These are phyloP conservation scores for Aspergillus coremiiformis DNA, from an alignment of 495 filamentous ascomycete genomes.

Conservation along the genomic window DNA sequence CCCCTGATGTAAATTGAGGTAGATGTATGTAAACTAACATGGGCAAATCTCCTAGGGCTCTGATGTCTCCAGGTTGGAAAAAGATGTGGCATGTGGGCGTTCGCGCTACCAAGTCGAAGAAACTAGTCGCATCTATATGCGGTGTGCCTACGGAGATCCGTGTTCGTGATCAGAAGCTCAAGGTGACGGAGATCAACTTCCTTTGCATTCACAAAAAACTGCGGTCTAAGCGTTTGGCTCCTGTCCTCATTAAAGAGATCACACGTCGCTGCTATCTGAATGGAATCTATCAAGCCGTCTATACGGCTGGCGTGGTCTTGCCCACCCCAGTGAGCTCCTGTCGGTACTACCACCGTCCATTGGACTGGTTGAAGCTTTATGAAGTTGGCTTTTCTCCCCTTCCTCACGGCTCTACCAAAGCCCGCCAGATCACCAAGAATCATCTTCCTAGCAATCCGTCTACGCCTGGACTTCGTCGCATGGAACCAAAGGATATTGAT, in stretches of 20 bases:
- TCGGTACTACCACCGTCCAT: slow-evolving; percentile 84
- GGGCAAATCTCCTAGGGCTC: slow-evolving; percentile 51
- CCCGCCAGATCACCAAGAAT: slow-evolving; percentile 72
- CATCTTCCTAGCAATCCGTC: slow-evolving; percentile 62
- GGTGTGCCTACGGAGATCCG: slow-evolving; percentile 78
- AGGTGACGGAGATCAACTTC: slow-evolving; percentile 91
- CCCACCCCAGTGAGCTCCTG: slow-evolving; percentile 87
- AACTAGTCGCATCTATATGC: slow-evolving; percentile 89
- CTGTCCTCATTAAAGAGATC: slow-evolving; percentile 94
- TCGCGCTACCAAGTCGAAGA: slow-evolving; percentile 64
- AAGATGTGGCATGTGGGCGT: slow-evolving; percentile 96
- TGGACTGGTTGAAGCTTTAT: slow-evolving; percentile 93
- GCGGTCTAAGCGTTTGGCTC: slow-evolving; percentile 81
- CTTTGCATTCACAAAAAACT: slow-evolving; percentile 97
- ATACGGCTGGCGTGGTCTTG: slow-evolving; percentile 84
- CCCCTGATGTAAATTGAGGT: not conserved
- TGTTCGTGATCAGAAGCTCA: slow-evolving; percentile 66
- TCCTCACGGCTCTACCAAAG: slow-evolving; percentile 70
- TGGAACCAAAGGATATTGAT: slow-evolving; percentile 77
- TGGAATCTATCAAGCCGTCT: slow-evolving; percentile 87
- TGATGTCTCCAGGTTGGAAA: slow-evolving; percentile 91
- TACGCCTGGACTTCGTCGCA: slow-evolving; percentile 65
- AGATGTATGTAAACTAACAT: slow-evolving; percentile 2
- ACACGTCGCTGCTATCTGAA: slow-evolving; percentile 79
- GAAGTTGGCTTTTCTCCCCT: slow-evolving; percentile 86